A percentile compares a stretch with the other conserved stretches of the same genome.
Conservation (phyloP, 176 grass and related monocot genomes). For the Oryza meyeriana region DNA sequence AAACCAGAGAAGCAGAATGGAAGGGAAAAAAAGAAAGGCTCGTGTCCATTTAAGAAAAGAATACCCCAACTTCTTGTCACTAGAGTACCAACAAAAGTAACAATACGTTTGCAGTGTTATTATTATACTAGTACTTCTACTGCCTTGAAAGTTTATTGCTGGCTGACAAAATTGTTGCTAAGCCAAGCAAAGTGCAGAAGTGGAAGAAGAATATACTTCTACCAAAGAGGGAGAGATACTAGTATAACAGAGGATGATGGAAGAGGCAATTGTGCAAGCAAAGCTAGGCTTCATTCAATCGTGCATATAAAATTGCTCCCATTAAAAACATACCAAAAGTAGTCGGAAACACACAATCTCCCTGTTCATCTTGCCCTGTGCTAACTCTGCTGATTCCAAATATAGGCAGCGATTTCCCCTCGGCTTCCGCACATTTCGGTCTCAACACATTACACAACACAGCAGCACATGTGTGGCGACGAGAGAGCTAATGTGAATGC, state of each 20-base stretch:
- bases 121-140: not conserved
- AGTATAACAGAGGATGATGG: no score
- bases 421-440: not conserved
- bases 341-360: not conserved
- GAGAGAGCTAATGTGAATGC: not conserved
- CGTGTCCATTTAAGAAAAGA: not conserved
- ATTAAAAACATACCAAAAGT: not conserved
- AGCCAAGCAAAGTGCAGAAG: not conserved
- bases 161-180: not conserved
- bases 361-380: not conserved
- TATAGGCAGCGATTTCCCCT: not conserved
- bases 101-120: not conserved
- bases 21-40: not conserved
- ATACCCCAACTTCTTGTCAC: not conserved
- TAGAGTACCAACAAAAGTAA: not conserved
- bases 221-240: not conserved
- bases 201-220: not conserved
- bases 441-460: not conserved
- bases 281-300: not conserved
- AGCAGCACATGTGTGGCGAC: not conserved
- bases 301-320: not conserved
- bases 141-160: not conserved
- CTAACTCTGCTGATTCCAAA: not conserved
- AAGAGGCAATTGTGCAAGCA: not conserved
- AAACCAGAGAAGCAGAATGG: not conserved